phyloP scores from a whole-genome alignment of 257 asterid genomes.

The Knoxia roxburghii region DNA sequence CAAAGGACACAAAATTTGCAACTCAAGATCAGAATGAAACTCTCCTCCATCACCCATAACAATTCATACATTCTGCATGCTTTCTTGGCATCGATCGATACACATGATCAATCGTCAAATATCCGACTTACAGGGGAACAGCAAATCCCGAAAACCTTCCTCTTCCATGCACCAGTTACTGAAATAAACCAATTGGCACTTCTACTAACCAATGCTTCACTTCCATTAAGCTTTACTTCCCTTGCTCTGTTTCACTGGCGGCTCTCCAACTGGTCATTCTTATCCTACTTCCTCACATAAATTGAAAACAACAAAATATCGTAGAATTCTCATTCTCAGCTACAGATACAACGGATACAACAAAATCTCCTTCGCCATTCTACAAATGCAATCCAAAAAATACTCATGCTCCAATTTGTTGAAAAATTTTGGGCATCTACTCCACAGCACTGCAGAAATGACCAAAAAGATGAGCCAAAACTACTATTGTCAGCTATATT shows the following conservation, averaged over 20 bases:
- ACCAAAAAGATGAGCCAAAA: neutral
- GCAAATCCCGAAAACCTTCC: neutral
- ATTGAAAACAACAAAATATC: neutral
- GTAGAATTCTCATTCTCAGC: slow-evolving; percentile 3
- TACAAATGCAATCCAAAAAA: neutral
- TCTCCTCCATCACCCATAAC: neutral
- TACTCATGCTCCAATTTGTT: neutral
- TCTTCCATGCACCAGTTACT: neutral
- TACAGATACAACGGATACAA: slow-evolving; percentile 10
- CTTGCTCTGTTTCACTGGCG: neutral
- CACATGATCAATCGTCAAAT: no score
- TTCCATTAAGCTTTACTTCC: neutral
- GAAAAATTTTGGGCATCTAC: neutral
- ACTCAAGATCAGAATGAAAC: neutral
- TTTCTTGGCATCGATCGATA: no score
- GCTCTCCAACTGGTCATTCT: neutral
- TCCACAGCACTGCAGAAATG: neutral
- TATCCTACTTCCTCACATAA: neutral
- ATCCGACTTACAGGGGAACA: neutral
- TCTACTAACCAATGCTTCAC: neutral
- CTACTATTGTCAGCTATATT: neutral
- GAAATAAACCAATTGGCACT: no score
- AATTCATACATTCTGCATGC: no score
- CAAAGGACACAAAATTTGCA: neutral
- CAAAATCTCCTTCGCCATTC: neutral